Base-by-base conservation (phyloP, 2,329 filamentous ascomycete species). In the Diaporthe sp. region DNA sequence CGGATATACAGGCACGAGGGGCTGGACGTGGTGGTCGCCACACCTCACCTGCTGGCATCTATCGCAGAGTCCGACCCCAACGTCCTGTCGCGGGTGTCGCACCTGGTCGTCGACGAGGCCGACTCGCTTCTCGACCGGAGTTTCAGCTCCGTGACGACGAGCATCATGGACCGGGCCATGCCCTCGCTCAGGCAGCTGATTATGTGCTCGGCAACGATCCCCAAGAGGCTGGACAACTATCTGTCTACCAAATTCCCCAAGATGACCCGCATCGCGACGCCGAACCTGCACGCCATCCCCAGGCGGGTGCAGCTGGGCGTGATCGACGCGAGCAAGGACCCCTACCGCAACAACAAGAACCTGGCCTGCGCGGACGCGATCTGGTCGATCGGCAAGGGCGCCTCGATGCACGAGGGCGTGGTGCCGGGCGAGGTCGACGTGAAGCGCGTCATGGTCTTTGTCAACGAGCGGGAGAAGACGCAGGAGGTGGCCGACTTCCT, bases 131-230 rank as follows among this genome's bases (percentile, higher is more conserved):
- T 99, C 78, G 97, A 99, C 84, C 94, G 95, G 73, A 97, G 95
- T 74, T 99, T 99, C 85, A 90, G 94, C 5, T 92, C 94, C 1
- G 92, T 93, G 32, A 98, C 97, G 0, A 93, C 91, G 15, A 89
- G 91, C 72, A 94, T 99, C 77, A 89, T 99, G 77, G 94, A 97
- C 80, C 93, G 94, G 74, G 91, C 93, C 1, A 89, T 92, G 9
- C 95, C 96, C 0, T 97, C 95, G 0, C 85, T 98, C 61, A 91
- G 94, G 80, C 94, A 98, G 81, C 88, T 99, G 32, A 89, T 99
- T 61, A 91, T 98, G 77, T 99, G 97, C 86, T 98, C 96, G 4
- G 97, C 97, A 69, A 99, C 97, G 7, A 98, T 99, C 76, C 97
- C 97, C 2, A 91, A 93, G 77, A 94, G 94, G 78, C 90, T 99